Percentiles rank a stretch among this genome's conserved stretches.
These are phyloP conservation scores for Clarireedia homoeocarpa DNA, from an alignment of 2,329 filamentous ascomycete species.

Conservation along the genomic window DNA sequence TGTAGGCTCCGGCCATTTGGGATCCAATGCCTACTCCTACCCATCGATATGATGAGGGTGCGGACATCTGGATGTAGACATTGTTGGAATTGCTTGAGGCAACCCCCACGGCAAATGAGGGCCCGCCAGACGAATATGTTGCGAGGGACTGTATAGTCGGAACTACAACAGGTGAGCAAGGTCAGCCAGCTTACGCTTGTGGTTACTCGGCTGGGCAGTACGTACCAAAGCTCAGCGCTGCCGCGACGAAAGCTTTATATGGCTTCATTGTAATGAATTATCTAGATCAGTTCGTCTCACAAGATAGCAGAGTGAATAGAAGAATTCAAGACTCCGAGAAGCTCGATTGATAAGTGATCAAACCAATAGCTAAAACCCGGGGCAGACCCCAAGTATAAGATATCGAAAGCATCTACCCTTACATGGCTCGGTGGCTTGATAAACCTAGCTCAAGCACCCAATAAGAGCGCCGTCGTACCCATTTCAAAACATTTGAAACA, in stretches of 20 bases:
- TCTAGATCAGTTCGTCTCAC: neutral
- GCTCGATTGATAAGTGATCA: too few species aligned
- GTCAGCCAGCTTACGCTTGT: too few species aligned
- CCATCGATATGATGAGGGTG: conserved; percentile 46
- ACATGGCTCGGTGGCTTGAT: too few species aligned
- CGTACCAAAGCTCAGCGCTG: conserved; percentile 1
- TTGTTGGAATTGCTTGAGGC: conserved; percentile 33
- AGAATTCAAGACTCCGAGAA: too few species aligned
- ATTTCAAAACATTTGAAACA: neutral
- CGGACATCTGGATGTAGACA: conserved; percentile 50
- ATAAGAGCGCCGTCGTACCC: too few species aligned
- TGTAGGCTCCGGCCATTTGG: conserved; percentile 47
- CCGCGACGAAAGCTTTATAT: neutral
- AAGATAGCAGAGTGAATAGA: neutral
- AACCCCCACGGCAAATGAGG: conserved; percentile 21
- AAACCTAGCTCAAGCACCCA: too few species aligned
- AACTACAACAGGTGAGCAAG: conserved; percentile 2
- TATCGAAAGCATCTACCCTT: too few species aligned
- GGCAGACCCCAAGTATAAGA: too few species aligned
- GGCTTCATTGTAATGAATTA: neutral
- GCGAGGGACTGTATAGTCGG: conserved; percentile 13
- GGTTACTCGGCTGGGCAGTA: neutral
- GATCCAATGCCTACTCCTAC: conserved; percentile 49
- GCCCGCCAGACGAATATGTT: conserved; percentile 17
- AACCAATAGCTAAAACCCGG: too few species aligned